Evolutionary conservation across 768 basidiomycete species (phyloP).

Genomic region (Mycena filopes): DNA sequence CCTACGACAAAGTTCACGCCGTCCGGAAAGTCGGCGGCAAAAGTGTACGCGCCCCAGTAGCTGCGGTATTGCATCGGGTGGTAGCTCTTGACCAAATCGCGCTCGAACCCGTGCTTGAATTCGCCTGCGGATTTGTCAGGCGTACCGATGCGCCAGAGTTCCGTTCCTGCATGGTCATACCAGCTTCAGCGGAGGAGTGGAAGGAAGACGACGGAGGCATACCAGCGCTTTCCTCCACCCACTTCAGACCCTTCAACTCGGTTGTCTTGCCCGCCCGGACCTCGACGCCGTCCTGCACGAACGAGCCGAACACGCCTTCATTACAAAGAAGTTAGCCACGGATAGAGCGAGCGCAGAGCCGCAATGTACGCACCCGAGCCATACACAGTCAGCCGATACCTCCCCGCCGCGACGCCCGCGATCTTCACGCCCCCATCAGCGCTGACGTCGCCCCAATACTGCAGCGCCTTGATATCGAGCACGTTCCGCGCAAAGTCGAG

Average conservation of each 20-base stretch:
- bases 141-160: constrained; percentile 22
- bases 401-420: constrained; percentile 8
- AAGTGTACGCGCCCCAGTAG: constrained; percentile 22
- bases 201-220: background rate
- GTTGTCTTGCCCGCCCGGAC: constrained; percentile 18
- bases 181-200: background rate
- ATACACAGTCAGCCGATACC: constrained; percentile 20
- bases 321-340: background rate
- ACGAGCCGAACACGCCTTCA: constrained; percentile 25
- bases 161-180: constrained; percentile 8
- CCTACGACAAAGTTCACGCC: constrained; percentile 23
- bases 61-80: constrained; percentile 25
- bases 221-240: constrained; percentile 24
- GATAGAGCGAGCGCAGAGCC: background rate
- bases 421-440: constrained; percentile 1
- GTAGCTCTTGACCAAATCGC: constrained; percentile 12
- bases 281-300: constrained; percentile 14
- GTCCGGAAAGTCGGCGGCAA: constrained; percentile 14
- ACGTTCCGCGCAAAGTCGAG: constrained; percentile 21
- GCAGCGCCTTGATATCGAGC: constrained; percentile 18
- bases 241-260: background rate
- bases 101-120: constrained; percentile 26
- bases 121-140: constrained; percentile 21
- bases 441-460: constrained; percentile 23
- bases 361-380: constrained; percentile 19